Evolutionary conservation across 306 rosid genomes (phyloP).

Genomic region (Vigna radiata): DNA sequence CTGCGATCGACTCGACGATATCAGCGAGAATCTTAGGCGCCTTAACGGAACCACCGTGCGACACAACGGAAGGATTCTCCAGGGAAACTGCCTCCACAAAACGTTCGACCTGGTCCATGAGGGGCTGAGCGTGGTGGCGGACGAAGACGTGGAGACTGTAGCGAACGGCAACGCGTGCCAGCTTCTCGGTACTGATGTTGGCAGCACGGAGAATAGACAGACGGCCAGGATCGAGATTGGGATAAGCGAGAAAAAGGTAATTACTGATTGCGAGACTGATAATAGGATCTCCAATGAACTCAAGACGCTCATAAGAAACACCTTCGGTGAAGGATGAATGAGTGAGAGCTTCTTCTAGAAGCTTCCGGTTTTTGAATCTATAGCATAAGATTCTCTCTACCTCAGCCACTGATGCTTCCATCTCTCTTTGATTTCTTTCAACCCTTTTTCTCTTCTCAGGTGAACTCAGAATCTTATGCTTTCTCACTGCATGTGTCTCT

Average conservation of each 20-base stretch:
- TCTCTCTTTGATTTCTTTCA: background rate
- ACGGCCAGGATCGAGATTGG: constrained; percentile 55
- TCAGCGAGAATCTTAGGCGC: constrained; percentile 96
- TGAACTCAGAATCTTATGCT: too few relatives aligned
- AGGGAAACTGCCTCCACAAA: constrained; percentile 53
- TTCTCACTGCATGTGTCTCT: too few relatives aligned
- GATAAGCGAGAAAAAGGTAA: constrained; percentile 55
- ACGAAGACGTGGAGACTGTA: constrained; percentile 51
- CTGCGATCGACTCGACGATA: constrained; percentile 79
- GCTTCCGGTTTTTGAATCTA: constrained; percentile 55
- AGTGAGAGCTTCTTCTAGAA: constrained; percentile 76
- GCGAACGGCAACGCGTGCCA: constrained; percentile 79
- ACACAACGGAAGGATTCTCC: constrained; percentile 48
- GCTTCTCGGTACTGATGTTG: constrained; percentile 80
- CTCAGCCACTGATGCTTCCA: background rate
- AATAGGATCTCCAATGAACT: constrained; percentile 76
- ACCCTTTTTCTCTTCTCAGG: too few relatives aligned
- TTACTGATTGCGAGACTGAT: constrained; percentile 59
- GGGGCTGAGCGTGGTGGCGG: constrained; percentile 53
- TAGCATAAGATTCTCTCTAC: constrained; percentile 56
- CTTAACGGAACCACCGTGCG: constrained; percentile 67
- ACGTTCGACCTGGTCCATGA: constrained; percentile 51
- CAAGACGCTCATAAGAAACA: constrained; percentile 68
- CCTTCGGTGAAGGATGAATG: constrained; percentile 59
- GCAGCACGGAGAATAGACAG: constrained; percentile 75